Base-by-base conservation (phyloP, 139 green algal genomes). In the Asterochloris sp. region DNA sequence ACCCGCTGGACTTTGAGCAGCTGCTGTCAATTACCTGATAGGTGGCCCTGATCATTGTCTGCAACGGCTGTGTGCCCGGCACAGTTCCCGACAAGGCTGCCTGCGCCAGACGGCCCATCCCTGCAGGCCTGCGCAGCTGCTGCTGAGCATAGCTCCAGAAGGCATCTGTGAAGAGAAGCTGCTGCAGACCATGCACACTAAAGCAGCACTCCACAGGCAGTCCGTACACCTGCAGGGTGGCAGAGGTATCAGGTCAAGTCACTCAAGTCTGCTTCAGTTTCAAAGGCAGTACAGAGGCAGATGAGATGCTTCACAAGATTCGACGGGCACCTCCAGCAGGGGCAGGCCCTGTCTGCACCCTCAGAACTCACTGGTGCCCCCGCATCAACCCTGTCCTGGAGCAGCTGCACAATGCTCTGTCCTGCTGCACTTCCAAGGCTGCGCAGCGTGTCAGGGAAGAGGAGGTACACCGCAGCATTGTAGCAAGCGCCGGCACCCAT, bases 201-300 rank as follows among this genome's bases (percentile, higher is more conserved):
- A 80, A 80, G 76, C 76, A 69, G 76, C 76, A 80, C 24, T 80
- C 60, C 60, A 80, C 54, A 47, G 76, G 76, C 23, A 80, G 54
- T 69, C 54, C 60, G 24, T 80, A 80, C 23, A 80, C 76, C 14
- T 80, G 26, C 12, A 17, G 12, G 54, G 38, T 54, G 38, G 38
- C 38, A 54, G 6, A 54, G 38, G 38, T 54, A 54, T 54, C 38
- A 54, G 2, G 38, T 54, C 38, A 54, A 6, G 6, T 6, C 6
- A 10, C 38, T 2, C 38, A 54, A 54, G 38, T 54, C 4, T 54
- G 38, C 38, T 54, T 54, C 38, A 54, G 38, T 54, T 10, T 54
- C 38, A 54, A 54, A 6, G 38, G 38, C 38, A 54, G 38, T 54
- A 54, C n/a, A n/a, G n/a, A n/a, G n/a, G n/a, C n/a, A n/a, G n/a